Percentiles rank a stretch among this genome's conserved stretches.
Conservation (phyloP, 176 grass and related monocot species). For the Oryza officinalis region DNA sequence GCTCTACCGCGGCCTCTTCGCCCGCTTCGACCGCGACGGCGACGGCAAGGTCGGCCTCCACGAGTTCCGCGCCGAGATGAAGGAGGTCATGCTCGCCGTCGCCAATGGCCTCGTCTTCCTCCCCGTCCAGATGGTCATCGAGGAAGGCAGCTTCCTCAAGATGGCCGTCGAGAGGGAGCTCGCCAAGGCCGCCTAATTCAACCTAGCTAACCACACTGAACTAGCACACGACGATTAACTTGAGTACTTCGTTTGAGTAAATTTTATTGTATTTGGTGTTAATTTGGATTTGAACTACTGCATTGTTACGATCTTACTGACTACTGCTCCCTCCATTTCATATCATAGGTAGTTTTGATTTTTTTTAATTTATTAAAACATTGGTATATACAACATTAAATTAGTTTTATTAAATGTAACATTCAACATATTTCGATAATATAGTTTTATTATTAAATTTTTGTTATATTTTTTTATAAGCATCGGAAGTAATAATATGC, state of each 20-base stretch:
- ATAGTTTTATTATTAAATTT: no score
- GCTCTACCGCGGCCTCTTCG: constrained; percentile 54
- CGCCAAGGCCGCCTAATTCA: constrained; percentile 14
- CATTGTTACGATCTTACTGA: background rate
- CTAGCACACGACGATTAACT: no score
- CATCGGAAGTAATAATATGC: no score
- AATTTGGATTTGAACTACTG: constrained; percentile 18
- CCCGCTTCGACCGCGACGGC: constrained; percentile 63
- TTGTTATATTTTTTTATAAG: no score
- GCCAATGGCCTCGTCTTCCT: constrained; percentile 56
- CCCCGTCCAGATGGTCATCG: constrained; percentile 72
- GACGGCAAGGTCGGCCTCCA: constrained; percentile 49
- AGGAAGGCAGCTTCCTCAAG: constrained; percentile 80
- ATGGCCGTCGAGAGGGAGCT: constrained; percentile 59
- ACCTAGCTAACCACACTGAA: background rate
- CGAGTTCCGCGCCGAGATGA: constrained; percentile 65
- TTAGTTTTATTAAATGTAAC: no score
- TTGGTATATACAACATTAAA: no score
- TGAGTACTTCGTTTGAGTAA: background rate
- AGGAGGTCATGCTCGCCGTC: constrained; percentile 68
- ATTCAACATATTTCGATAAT: no score
- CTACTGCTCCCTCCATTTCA: no score
- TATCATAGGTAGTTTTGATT: no score
- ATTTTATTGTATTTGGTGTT: background rate
- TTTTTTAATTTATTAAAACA: no score